Percentiles rank a stretch among this genome's conserved stretches.
Conservation (phyloP, 2,329 filamentous ascomycete genomes). For the Magnaporthiopsis poae region DNA sequence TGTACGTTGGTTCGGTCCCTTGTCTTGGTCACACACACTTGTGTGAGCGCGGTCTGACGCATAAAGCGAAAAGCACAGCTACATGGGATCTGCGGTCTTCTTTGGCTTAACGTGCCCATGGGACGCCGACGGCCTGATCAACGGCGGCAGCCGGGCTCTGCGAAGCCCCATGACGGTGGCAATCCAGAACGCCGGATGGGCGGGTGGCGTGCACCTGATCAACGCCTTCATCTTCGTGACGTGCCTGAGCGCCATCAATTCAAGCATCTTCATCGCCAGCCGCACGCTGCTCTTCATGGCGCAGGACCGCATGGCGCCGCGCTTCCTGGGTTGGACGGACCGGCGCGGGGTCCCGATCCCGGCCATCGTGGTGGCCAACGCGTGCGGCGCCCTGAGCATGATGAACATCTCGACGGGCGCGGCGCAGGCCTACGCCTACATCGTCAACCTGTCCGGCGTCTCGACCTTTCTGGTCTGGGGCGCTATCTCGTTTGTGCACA, state of each 20-base stretch:
- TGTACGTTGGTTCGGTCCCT: conserved; percentile 17
- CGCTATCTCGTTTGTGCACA: conserved; percentile 59
- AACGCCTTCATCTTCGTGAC: conserved; percentile 69
- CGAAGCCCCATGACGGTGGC: conserved; percentile 66
- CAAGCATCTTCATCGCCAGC: conserved; percentile 67
- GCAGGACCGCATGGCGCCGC: conserved; percentile 60
- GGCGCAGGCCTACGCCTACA: conserved; percentile 55
- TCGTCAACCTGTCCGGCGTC: conserved; percentile 60
- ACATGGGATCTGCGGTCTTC: conserved; percentile 64
- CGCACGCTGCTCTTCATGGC: conserved; percentile 69
- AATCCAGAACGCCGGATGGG: conserved; percentile 63
- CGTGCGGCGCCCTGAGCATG: conserved; percentile 62
- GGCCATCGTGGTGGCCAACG: conserved; percentile 59
- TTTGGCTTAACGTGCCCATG: conserved; percentile 65
- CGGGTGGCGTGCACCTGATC: conserved; percentile 64
- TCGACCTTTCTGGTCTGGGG: conserved; percentile 66
- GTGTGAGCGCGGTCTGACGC: not conserved
- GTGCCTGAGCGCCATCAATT: conserved; percentile 62
- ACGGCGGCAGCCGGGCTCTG: conserved; percentile 51
- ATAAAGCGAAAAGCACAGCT: conserved; percentile 17
- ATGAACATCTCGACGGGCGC: conserved; percentile 63
- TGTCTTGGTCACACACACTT: not conserved
- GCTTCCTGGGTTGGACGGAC: conserved; percentile 59
- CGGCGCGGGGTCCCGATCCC: conserved; percentile 50
- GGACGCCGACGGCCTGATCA: conserved; percentile 54